Evolutionary conservation across 306 rosid species (phyloP).

Genomic region (Malus domestica): DNA sequence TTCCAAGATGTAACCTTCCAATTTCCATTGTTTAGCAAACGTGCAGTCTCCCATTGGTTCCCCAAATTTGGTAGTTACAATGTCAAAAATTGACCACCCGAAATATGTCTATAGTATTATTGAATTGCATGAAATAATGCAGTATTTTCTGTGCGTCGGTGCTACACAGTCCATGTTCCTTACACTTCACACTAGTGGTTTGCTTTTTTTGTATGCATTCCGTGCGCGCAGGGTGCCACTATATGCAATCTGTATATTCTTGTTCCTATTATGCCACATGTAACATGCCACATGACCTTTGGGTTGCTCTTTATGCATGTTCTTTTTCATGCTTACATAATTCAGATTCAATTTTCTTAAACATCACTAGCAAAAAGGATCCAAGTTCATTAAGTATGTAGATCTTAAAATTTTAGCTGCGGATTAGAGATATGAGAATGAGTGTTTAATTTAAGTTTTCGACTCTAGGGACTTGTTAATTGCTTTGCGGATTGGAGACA

Average conservation of each 20-base stretch:
- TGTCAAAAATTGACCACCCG: constrained; percentile 3
- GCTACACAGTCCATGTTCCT: neutral
- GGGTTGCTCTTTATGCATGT: neutral
- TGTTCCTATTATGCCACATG: neutral
- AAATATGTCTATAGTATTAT: neutral
- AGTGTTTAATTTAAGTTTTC: too few relatives aligned
- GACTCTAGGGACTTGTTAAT: too few relatives aligned
- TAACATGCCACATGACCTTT: neutral
- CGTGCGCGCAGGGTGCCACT: neutral
- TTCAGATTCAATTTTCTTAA: neutral
- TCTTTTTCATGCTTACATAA: neutral
- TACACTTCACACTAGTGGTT: neutral
- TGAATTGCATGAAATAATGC: neutral
- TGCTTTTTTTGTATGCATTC: neutral
- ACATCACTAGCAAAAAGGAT: neutral
- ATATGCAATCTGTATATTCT: neutral
- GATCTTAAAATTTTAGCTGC: neutral
- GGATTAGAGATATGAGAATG: too few relatives aligned
- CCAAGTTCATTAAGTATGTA: neutral
- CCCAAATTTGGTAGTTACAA: neutral
- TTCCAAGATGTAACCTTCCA: neutral
- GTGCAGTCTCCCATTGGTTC: constrained; percentile 1
- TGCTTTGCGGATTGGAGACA: neutral
- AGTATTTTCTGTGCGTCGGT: neutral
- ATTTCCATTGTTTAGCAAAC: neutral